Conservation (phyloP, 192 early-diverging fungal genomes). For the Backusella australiensis region DNA sequence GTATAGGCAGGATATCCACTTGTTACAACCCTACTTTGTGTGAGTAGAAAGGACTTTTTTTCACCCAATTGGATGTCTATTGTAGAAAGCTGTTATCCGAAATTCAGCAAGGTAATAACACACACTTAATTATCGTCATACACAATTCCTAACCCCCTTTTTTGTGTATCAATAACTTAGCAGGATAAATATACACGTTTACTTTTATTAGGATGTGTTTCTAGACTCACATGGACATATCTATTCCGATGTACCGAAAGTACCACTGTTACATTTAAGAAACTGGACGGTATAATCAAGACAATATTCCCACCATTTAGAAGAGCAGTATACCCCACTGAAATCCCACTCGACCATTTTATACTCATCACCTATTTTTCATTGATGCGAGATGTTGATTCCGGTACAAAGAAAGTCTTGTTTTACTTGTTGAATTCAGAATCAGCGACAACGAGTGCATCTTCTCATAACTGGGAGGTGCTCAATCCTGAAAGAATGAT, state of each 20-base stretch:
- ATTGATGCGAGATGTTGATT: conserved; percentile 59
- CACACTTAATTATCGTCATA: not conserved
- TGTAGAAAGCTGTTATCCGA: conserved; percentile 66
- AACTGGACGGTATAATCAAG: conserved; percentile 57
- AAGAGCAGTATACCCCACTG: conserved; percentile 55
- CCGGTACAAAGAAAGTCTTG: conserved; percentile 66
- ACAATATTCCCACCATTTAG: conserved; percentile 63
- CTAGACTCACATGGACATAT: conserved; percentile 90
- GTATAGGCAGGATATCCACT: conserved; percentile 78
- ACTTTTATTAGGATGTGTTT: conserved; percentile 75
- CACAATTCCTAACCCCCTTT: conserved; percentile 11
- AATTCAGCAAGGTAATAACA: conserved; percentile 48
- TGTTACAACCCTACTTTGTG: conserved; percentile 84
- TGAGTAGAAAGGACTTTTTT: conserved; percentile 89
- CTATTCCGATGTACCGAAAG: conserved; percentile 87
- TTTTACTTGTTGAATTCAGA: conserved; percentile 66
- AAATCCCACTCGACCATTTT: conserved; percentile 66
- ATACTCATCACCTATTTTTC: conserved; percentile 73
- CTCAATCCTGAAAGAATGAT: conserved; percentile 69
- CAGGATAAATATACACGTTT: conserved; percentile 71
- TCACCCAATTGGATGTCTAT: conserved; percentile 71
- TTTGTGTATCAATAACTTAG: not conserved
- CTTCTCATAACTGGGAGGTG: conserved; percentile 43
- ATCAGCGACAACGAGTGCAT: conserved; percentile 29
- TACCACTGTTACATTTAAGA: conserved; percentile 44